A percentile compares a stretch with the other conserved stretches of the same genome.
phyloP scores from a whole-genome alignment of 1,284 basidiomycete species.

The Tilletiopsis washingtonensis region DNA sequence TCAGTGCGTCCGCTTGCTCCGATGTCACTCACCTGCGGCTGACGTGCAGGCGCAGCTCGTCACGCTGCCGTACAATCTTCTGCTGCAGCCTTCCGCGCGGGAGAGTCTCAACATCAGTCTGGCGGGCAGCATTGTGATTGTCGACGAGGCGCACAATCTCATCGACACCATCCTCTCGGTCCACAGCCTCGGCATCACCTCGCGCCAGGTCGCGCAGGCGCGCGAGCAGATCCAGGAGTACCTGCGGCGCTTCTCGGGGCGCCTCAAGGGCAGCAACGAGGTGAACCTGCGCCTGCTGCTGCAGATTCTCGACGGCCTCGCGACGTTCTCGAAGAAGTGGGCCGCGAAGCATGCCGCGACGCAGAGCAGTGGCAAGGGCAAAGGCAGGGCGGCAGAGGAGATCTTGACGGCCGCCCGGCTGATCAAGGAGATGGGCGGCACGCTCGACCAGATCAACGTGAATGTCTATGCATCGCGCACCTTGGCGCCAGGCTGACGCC shows the following conservation, averaged over 20 bases:
- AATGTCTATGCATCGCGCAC: too few species aligned
- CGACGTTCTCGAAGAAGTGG: constrained; percentile 7
- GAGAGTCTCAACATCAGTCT: constrained; percentile 71
- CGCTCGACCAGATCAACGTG: constrained; percentile 65
- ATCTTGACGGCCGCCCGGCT: constrained; percentile 62
- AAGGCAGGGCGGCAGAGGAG: constrained; percentile 46
- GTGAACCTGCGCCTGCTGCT: constrained; percentile 69
- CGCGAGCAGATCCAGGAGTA: constrained; percentile 73
- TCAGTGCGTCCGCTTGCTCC: too few species aligned
- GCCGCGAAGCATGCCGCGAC: neutral
- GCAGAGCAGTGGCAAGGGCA: neutral
- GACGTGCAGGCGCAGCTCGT: constrained; percentile 71
- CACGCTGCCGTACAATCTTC: constrained; percentile 84
- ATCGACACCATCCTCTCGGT: constrained; percentile 72
- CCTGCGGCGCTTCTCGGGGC: constrained; percentile 66
- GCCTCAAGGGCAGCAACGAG: constrained; percentile 66
- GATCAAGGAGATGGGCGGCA: constrained; percentile 61
- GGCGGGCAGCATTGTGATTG: constrained; percentile 70
- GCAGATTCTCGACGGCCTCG: constrained; percentile 20
- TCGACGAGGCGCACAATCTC: constrained; percentile 86
- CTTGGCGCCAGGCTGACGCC: too few species aligned
- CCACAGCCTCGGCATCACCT: constrained; percentile 65
- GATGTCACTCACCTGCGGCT: neutral
- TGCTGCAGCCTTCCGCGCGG: constrained; percentile 74
- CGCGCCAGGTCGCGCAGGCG: constrained; percentile 58